Percentiles rank a stretch among this genome's conserved stretches.
Evolutionary conservation across 768 basidiomycete species (phyloP).

Genomic region (Tulasnella calospora): DNA sequence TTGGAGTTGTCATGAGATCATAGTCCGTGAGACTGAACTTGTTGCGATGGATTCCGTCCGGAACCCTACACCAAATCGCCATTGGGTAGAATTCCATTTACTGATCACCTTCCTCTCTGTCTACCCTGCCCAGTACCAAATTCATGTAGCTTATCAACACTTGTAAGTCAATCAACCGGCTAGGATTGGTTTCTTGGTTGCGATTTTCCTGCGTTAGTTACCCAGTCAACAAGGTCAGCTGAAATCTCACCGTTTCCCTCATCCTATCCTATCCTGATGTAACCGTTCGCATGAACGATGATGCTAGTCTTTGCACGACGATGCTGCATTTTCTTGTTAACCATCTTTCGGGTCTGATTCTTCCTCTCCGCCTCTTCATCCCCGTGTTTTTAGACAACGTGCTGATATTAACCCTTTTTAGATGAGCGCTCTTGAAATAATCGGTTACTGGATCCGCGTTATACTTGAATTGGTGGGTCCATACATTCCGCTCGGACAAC

Average conservation of each 20-base stretch:
- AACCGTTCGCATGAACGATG: background rate
- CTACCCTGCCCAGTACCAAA: background rate
- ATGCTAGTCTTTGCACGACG: constrained; percentile 12
- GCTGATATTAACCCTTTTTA: background rate
- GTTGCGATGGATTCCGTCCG: background rate
- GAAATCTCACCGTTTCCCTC: background rate
- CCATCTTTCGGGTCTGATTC: constrained; percentile 25
- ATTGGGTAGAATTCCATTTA: background rate
- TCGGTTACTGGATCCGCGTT: background rate
- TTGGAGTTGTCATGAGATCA: constrained; percentile 4
- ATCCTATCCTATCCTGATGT: background rate
- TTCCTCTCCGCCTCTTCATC: background rate
- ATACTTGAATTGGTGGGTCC: background rate
- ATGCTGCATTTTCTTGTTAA: constrained; percentile 17
- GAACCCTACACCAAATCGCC: background rate
- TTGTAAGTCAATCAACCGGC: background rate
- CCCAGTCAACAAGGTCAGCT: background rate
- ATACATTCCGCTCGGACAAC: background rate
- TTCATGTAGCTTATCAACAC: background rate
- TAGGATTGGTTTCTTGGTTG: background rate
- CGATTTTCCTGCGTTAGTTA: background rate
- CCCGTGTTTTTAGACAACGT: background rate
- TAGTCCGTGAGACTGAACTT: constrained; percentile 8
- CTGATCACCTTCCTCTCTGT: background rate
- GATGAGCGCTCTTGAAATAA: background rate